These are phyloP conservation scores for Emericellopsis terricola DNA, from an alignment of 495 filamentous ascomycete species.

Conservation along the genomic window DNA sequence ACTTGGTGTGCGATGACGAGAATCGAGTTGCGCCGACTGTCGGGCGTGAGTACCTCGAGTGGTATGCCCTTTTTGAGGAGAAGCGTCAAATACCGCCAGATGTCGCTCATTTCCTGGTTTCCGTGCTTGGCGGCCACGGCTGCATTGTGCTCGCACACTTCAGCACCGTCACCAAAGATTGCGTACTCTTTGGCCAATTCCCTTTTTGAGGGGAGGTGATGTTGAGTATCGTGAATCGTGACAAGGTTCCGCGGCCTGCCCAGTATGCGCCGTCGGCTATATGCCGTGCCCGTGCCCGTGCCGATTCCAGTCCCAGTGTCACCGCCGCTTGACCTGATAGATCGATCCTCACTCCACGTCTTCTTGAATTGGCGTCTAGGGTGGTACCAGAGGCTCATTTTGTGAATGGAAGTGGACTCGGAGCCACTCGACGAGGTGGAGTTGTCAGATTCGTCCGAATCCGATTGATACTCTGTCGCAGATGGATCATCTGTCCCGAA, in stretches of 20 bases:
- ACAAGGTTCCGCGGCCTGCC: slow-evolving; percentile 36
- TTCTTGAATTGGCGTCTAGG: slow-evolving; percentile 24
- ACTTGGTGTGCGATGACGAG: slow-evolving; percentile 42
- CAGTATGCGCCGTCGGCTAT: slow-evolving; percentile 21
- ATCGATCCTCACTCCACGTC: slow-evolving; percentile 26
- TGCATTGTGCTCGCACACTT: slow-evolving; percentile 72
- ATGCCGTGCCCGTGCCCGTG: slow-evolving; percentile 29
- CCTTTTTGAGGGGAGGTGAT: slow-evolving; percentile 56
- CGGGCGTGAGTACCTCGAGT: slow-evolving; percentile 34
- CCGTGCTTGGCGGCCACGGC: slow-evolving; percentile 57
- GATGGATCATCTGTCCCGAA: slow-evolving; percentile 32
- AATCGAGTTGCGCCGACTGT: slow-evolving; percentile 33
- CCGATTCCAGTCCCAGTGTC: slow-evolving; percentile 33
- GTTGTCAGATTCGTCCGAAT: slow-evolving; percentile 44
- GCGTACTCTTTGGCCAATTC: slow-evolving; percentile 59
- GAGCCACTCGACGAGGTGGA: slow-evolving; percentile 45
- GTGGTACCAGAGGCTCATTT: slow-evolving; percentile 25
- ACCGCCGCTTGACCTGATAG: slow-evolving; percentile 28
- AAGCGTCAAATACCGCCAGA: slow-evolving; percentile 68
- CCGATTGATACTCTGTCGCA: slow-evolving; percentile 25
- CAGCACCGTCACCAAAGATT: slow-evolving; percentile 63
- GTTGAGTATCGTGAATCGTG: slow-evolving; percentile 49
- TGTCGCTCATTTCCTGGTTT: slow-evolving; percentile 53
- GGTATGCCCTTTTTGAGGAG: slow-evolving; percentile 62
- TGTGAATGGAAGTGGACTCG: slow-evolving; percentile 43